Base-by-base conservation (phyloP, 1,139 yeast genomes). In the Hemisphaericaspora xylofermentans region DNA sequence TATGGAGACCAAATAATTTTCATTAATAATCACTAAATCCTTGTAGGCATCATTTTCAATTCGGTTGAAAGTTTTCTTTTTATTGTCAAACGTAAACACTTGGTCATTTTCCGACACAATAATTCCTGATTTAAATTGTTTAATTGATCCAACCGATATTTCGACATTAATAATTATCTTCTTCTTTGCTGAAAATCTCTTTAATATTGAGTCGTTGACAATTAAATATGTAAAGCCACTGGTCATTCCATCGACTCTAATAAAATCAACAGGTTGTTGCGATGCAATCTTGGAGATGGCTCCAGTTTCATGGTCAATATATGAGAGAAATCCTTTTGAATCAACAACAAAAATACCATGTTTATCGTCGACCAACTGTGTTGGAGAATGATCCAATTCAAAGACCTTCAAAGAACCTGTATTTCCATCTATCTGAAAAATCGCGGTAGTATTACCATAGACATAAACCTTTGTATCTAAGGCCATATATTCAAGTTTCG, bases 291-390 rank as follows among this genome's bases (percentile, higher is more conserved):
- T 21, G 12, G 15, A 31, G 22, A 36, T 7, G 4, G 26, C 13
- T 4, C 35, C 32, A 6, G 24, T 31, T 3, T 16, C 12, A 15
- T 39, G 26, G 29, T 43, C 42, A 30, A 43, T 45, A 34, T 24
- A 48, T 15, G 33, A 35, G 36, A 47, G 44, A 7, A 39, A 28
- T 3, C 58, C 59, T 17, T 46, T 46, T 3, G 37, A 18, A 17
- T 53, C 58, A 22, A 58, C 43, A 12, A 55, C 50, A 27, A 63
- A 41, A 1, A 56, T 46, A 1, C 62, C 63, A 14, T 40, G 28
- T 17, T 41, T 26, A 6, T 35, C 40, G 24, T 36, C 44, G 17
- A 35, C 35, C 6, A 48, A 4, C 12, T 40, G 33, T 4, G 34
- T 36, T 4, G 43, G 38, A 3, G 12, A 14, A 16, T 36, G 17